Conservation (phyloP, 2,329 filamentous ascomycete genomes). For the Chaetothyriales sp. region DNA sequence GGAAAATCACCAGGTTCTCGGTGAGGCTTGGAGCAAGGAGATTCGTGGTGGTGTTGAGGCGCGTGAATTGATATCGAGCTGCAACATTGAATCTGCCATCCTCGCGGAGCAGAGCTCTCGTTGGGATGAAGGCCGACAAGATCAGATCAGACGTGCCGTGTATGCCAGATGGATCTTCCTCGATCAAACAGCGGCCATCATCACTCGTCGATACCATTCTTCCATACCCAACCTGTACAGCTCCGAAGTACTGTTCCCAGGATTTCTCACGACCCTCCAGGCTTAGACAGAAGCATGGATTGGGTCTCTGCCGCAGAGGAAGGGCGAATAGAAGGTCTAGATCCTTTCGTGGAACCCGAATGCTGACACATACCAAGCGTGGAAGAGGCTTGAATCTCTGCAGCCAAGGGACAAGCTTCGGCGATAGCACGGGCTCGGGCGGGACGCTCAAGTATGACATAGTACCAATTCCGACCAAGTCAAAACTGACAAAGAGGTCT, state of each 20-base stretch:
- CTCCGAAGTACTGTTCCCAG: not conserved
- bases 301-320: slow-evolving; percentile 3
- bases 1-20: not conserved
- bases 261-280: slow-evolving; percentile 1
- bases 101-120: not conserved
- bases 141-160: not conserved
- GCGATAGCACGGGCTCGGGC: not conserved
- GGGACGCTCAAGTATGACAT: not conserved
- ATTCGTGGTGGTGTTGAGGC: not conserved
- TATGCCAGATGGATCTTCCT: not conserved
- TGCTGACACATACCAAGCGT: slow-evolving; percentile 6
- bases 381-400: slow-evolving; percentile 13
- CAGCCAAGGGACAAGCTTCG: not conserved
- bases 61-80: not conserved
- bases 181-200: not conserved
- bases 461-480: slow-evolving; percentile 15
- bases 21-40: not conserved
- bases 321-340: slow-evolving; percentile 7
- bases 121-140: not conserved
- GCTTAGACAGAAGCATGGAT: slow-evolving; percentile 7
- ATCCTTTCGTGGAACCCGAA: slow-evolving; percentile 10
- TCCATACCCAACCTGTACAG: not conserved
- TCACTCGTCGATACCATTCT: not conserved
- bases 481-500: slow-evolving; percentile 19
- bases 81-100: not conserved